A percentile compares a stretch with the other conserved stretches of the same genome.
phyloP scores from a whole-genome alignment of 2,329 filamentous ascomycete genomes.

The Fusarium sp. region DNA sequence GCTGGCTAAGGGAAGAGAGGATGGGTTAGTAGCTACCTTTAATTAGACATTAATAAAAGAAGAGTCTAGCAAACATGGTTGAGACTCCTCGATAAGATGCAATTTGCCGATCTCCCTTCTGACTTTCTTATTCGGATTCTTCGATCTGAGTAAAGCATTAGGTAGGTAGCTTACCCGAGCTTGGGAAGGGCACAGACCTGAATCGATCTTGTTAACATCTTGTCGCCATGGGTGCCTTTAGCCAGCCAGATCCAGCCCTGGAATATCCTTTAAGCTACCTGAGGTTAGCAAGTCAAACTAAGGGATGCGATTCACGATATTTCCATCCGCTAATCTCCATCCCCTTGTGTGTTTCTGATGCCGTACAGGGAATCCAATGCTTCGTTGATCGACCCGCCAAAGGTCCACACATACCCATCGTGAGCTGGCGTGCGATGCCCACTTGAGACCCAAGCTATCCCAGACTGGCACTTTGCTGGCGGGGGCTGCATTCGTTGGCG shows the following conservation, averaged over 20 bases:
- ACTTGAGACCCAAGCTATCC: slow-evolving; percentile 4
- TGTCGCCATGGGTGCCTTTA: not conserved
- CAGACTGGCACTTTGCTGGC: not conserved
- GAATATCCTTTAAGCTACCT: not conserved
- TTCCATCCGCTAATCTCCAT: not conserved
- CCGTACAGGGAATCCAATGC: not conserved
- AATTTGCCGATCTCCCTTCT: slow-evolving; percentile 1
- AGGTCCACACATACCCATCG: slow-evolving; percentile 9
- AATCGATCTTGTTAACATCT: not conserved
- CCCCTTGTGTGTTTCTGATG: not conserved
- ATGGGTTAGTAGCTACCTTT: not conserved
- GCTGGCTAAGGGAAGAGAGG: not conserved
- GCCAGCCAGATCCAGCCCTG: not conserved
- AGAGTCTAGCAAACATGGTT: not conserved
- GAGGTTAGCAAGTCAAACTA: not conserved
- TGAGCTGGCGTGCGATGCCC: not conserved
- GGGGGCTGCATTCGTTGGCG: not conserved
- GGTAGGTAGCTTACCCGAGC: not conserved
- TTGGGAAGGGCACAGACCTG: slow-evolving; percentile 2
- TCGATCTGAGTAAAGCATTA: not conserved
- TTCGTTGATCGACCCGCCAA: slow-evolving; percentile 15
- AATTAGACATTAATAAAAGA: slow-evolving; percentile 3
- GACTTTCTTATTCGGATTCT: not conserved
- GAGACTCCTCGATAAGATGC: not conserved
- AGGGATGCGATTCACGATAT: not conserved